phyloP scores from a whole-genome alignment of 257 asterid species.

The Catharanthus roseus region DNA sequence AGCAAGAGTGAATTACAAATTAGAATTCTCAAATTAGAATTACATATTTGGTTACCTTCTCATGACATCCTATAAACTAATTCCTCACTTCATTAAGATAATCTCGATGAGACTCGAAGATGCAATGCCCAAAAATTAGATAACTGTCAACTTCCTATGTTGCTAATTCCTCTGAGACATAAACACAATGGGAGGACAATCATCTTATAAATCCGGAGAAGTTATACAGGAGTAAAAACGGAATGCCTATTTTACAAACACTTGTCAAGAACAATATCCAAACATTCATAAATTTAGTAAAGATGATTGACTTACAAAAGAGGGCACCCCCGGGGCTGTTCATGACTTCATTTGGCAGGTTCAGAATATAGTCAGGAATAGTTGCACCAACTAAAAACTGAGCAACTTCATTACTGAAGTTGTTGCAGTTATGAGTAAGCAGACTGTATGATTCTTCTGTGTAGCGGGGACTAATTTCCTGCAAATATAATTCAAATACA shows the following conservation, averaged over 20 bases:
- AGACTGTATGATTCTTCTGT: constrained; percentile 83
- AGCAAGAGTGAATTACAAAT: background rate
- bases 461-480: constrained; percentile 77
- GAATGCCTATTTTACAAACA: background rate
- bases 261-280: background rate
- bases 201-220: background rate
- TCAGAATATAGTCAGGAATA: constrained; percentile 73
- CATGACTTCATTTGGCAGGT: constrained; percentile 82
- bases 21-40: background rate
- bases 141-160: background rate
- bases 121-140: too few relatives aligned
- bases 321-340: constrained; percentile 94
- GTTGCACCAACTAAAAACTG: constrained; percentile 74
- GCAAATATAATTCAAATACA: constrained; percentile 72
- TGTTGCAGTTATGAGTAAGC: constrained; percentile 84
- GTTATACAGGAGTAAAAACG: background rate
- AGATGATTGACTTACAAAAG: constrained; percentile 43
- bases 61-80: background rate
- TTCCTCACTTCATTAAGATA: background rate
- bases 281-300: background rate
- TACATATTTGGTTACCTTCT: background rate
- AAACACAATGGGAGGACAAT: background rate
- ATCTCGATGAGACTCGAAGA: too few relatives aligned
- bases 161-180: background rate
- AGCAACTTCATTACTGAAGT: constrained; percentile 86